Evolutionary conservation across 352 stramenopile species (phyloP), one percentile per base, ranked within the genome.

Genomic region (Phytopythium delawarense): DNA sequence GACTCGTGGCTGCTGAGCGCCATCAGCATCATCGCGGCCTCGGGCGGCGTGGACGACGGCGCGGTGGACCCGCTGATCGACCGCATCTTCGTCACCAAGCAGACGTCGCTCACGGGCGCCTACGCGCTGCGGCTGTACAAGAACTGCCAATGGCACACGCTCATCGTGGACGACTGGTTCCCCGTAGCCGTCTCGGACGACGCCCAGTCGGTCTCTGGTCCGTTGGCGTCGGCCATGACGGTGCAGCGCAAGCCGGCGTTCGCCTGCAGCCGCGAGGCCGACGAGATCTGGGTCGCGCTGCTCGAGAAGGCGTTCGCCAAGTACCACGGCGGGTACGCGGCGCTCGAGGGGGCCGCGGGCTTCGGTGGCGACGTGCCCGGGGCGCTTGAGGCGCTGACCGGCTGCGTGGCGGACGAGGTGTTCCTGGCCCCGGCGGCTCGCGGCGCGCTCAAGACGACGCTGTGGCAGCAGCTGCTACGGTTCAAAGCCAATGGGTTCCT

Each of bases 271-370:
- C 76, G 76, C 7, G 78, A 93, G 42, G 94, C 96, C 65, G 83
- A 95, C 67, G 91, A 97, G 61, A 76, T 98, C 42, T 98, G 92
- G 92, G 89, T 98, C 4, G 87, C 91, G 28, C 64, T 98, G 21
- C 69, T 98, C n/a, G 91, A 98, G 64, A 98, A 98, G 69, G 89
- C 90, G 9, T 95, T 96, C 34, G 91, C 91, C 15, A 98, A 98
- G 59, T 98, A 97, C 67, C 91, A 96, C 42, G 90, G 91, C 9
- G 87, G 88, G 0, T 97, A 97, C 63, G 83, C 84, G 11, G 75
- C 84, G 18, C 72, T 98, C 4, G 88, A 97, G 70, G 68, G 74
- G 7, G 39, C 55, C 7, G 7, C 55, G 4, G 7, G 7, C 15
- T 61, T 61, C 30, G 87, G 85, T 21, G 82, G 82, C 8, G 97